These are phyloP conservation scores for Thalassiosira profunda DNA, from an alignment of 108 stramenopile species.

Conservation along the genomic window DNA sequence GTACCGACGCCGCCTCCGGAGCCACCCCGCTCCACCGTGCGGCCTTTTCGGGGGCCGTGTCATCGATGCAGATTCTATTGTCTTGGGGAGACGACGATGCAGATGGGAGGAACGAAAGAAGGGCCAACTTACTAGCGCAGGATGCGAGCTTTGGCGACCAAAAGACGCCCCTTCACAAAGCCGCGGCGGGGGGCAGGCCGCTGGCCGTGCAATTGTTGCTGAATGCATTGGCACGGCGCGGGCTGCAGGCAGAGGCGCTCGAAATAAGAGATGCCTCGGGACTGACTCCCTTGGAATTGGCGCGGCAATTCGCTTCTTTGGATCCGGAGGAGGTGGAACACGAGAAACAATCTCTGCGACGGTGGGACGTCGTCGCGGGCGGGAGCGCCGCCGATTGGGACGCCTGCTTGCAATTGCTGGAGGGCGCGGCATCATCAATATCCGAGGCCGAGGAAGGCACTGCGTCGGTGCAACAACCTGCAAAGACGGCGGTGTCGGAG, in stretches of 20 bases:
- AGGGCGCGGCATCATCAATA: conserved; percentile 31
- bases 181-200: conserved; percentile 80
- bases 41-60: conserved; percentile 79
- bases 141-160: conserved; percentile 83
- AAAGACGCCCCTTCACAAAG: conserved; percentile 86
- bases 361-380: conserved; percentile 89
- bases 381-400: conserved; percentile 67
- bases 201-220: conserved; percentile 77
- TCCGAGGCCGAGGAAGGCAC: neutral
- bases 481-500: conserved; percentile 16
- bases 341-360: conserved; percentile 54
- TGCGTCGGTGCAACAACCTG: neutral
- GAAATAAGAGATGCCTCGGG: conserved; percentile 16
- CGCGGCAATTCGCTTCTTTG: conserved; percentile 35
- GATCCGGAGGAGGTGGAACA: conserved; percentile 35
- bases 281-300: conserved; percentile 58
- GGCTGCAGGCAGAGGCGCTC: conserved; percentile 36
- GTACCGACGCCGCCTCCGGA: conserved; percentile 7
- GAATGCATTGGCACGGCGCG: conserved; percentile 38
- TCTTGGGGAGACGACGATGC: conserved; percentile 24
- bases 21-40: conserved; percentile 89
- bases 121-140: conserved; percentile 57
- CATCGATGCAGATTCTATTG: conserved; percentile 75
- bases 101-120: neutral
- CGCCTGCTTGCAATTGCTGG: conserved; percentile 56